These are phyloP conservation scores for Medakamo hakoo DNA, from an alignment of 139 green algal species.

Conservation along the genomic window DNA sequence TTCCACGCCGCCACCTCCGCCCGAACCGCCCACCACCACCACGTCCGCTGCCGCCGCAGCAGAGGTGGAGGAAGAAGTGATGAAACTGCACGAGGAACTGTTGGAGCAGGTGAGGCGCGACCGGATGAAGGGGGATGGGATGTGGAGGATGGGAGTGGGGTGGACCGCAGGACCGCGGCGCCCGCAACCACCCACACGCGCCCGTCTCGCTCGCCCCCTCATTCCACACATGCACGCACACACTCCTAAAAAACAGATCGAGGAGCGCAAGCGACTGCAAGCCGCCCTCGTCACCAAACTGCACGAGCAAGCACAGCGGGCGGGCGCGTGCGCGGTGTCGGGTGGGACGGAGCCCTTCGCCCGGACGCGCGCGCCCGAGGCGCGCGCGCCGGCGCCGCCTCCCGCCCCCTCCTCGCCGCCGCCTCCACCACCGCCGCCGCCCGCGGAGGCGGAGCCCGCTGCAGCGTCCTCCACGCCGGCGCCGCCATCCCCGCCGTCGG, in stretches of 20 bases:
- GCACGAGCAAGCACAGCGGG: no score
- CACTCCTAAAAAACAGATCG: slow-evolving; percentile 32
- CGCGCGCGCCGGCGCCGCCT: no score
- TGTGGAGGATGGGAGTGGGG: neutral
- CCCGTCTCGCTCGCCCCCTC: neutral
- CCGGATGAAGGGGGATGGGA: neutral
- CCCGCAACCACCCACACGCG: no score
- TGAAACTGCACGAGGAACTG: slow-evolving; percentile 35
- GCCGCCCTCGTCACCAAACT: slow-evolving; percentile 35
- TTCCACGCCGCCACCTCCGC: no score
- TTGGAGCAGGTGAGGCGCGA: slow-evolving; percentile 20
- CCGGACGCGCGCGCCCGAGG: neutral
- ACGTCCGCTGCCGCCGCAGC: neutral
- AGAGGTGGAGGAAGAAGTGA: slow-evolving; percentile 14
- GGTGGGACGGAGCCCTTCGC: no score
- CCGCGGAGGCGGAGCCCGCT: neutral
- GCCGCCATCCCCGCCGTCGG: neutral
- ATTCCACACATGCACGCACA: neutral
- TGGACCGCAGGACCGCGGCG: no score
- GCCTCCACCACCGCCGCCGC: neutral
- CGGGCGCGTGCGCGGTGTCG: no score
- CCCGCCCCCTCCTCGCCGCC: neutral
- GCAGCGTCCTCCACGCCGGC: neutral
- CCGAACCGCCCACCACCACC: no score
- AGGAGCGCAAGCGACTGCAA: slow-evolving; percentile 50